phyloP scores from a whole-genome alignment of 2,329 filamentous ascomycete genomes.

The Calonectria pseudoreteaudii region DNA sequence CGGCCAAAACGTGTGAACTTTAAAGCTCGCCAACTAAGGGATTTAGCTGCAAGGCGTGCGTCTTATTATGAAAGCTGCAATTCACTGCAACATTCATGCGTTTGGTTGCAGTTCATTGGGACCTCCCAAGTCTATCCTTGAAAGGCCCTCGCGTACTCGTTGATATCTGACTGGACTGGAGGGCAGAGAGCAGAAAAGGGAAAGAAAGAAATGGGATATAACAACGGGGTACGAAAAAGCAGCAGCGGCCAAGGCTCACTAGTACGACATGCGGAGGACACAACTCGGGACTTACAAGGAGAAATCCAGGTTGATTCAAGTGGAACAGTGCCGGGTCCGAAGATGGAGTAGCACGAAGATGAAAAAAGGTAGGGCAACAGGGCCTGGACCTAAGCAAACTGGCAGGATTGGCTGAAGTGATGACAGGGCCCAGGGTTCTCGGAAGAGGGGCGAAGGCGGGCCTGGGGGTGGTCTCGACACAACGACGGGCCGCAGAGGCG shows the following conservation, averaged over 20 bases:
- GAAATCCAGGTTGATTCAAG: slow-evolving; percentile 14
- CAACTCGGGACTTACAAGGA: slow-evolving; percentile 29
- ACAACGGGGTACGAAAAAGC: not conserved
- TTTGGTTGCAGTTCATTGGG: not conserved
- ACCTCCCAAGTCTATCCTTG: not conserved
- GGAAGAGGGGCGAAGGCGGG: slow-evolving; percentile 21
- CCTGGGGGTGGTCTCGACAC: slow-evolving; percentile 19
- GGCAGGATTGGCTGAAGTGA: slow-evolving; percentile 31
- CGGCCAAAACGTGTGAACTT: not conserved
- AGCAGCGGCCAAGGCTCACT: not conserved
- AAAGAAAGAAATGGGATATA: not conserved
- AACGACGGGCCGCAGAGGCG: slow-evolving; percentile 13
- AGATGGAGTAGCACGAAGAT: slow-evolving; percentile 21
- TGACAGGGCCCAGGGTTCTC: slow-evolving; percentile 23
- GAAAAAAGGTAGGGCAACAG: slow-evolving; percentile 22
- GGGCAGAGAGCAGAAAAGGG: not conserved
- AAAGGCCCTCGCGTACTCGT: not conserved
- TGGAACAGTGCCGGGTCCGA: slow-evolving; percentile 22
- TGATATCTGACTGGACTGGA: not conserved
- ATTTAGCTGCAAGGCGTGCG: not conserved
- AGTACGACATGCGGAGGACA: slow-evolving; percentile 7
- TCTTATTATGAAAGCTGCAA: not conserved
- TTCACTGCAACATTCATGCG: not conserved
- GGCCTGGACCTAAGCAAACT: slow-evolving; percentile 17
- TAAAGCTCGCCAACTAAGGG: not conserved